Evolutionary conservation across 768 basidiomycete species (phyloP).

Genomic region (Cystofilobasidium bisporidii): DNA sequence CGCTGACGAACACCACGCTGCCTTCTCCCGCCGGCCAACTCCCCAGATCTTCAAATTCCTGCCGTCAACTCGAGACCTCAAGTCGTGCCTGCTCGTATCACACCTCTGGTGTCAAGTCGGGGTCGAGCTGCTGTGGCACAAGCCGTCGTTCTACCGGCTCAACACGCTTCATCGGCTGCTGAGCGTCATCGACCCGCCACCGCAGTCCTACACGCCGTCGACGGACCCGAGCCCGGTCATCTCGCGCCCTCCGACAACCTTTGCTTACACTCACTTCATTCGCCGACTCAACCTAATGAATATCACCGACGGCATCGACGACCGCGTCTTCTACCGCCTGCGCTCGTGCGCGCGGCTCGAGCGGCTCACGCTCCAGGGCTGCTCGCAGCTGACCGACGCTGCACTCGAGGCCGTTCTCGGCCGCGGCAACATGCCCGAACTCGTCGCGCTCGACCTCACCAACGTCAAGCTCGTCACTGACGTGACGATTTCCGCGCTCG

Average conservation of each 20-base stretch:
- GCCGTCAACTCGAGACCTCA: conserved; percentile 57
- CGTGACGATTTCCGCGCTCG: conserved; percentile 60
- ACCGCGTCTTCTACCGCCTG: conserved; percentile 63
- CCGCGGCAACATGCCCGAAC: conserved; percentile 50
- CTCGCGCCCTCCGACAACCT: conserved; percentile 44
- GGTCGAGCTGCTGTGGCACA: conserved; percentile 89
- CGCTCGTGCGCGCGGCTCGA: conserved; percentile 69
- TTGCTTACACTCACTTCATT: conserved; percentile 78
- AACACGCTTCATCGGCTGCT: conserved; percentile 70
- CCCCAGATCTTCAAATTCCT: conserved; percentile 74
- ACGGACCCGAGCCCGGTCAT: neutral
- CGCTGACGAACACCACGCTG: too few species aligned
- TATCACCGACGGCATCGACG: conserved; percentile 58
- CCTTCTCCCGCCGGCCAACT: neutral
- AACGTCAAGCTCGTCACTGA: conserved; percentile 62
- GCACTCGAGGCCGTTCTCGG: conserved; percentile 58
- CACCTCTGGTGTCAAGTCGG: conserved; percentile 92
- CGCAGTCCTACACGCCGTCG: neutral
- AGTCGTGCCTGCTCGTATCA: conserved; percentile 66
- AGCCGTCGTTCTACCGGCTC: conserved; percentile 63
- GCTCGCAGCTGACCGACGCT: conserved; percentile 56
- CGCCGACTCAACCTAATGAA: conserved; percentile 81
- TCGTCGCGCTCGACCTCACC: conserved; percentile 78
- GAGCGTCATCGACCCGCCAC: conserved; percentile 47
- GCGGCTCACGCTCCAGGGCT: conserved; percentile 76